Base-by-base conservation (phyloP, 2,329 filamentous ascomycete species). In the Cercospora brassicicola region DNA sequence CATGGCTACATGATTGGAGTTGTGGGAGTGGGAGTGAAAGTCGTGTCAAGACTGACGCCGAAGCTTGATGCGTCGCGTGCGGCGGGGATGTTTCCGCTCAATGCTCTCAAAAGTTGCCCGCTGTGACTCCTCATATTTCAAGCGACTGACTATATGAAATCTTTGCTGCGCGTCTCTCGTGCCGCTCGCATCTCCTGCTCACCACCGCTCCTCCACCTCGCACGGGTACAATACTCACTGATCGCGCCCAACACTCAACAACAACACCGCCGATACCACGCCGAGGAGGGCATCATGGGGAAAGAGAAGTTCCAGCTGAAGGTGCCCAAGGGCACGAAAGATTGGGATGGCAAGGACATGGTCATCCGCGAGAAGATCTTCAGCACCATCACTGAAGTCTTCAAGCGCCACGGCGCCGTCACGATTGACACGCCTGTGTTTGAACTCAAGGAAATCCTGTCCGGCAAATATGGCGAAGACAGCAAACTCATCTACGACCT, bases 391-490 rank as follows among this genome's bases (percentile, higher is more conserved):
- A 89, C 88, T 72, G 84, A 89, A 68, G 89, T 94, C 78, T 94
- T 95, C 84, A 93, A 93, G 82, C 90, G 90, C 75, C 91, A 94
- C 83, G 92, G 91, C 78, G 92, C 87, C 71, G 89, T 91, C 68
- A 89, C 90, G 69, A 89, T 95, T 72, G 91, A 94, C 80, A 95
- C 91, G 67, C 87, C 87, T 51, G 92, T 95, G 68, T 96, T 96
- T 78, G 93, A 96, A 80, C 84, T 95, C 70, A 90, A 90, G 78
- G 92, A 96, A 75, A 94, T 96, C 71, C 86, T 96, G 45, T 86
- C 92, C 20, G 93, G 92, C 69, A 96, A 96, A 83, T 96, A 96
- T 83, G 93, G 93, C 78, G 93, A 96, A 82, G 93, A 96, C 80
- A 92, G 90, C 76, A 94, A 94, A 80, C 89, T 96, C 79, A 96